phyloP scores from a whole-genome alignment of 306 rosid genomes.

The Sesbania bispinosa region DNA sequence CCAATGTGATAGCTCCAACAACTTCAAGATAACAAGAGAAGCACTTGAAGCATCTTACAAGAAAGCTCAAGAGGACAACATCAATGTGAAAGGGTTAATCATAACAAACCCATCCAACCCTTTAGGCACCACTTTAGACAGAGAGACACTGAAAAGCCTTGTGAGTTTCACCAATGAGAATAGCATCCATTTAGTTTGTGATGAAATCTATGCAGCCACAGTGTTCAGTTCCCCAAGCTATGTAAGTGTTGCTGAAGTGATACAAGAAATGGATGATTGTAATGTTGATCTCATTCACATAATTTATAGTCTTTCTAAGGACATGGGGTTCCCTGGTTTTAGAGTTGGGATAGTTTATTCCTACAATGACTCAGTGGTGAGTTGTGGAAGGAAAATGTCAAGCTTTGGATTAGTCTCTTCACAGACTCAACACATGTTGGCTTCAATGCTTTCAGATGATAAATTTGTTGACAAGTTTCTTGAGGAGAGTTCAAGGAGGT shows the following conservation, averaged over 20 bases:
- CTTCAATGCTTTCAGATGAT: constrained; percentile 65
- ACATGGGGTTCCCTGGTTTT: constrained; percentile 89
- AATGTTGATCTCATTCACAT: constrained; percentile 67
- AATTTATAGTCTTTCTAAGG: constrained; percentile 77
- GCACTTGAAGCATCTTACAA: constrained; percentile 66
- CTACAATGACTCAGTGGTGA: constrained; percentile 63
- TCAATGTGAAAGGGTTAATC: constrained; percentile 72
- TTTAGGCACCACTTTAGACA: constrained; percentile 63
- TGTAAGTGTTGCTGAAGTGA: constrained; percentile 57
- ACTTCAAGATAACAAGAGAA: constrained; percentile 57
- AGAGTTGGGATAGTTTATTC: constrained; percentile 90
- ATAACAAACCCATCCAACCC: constrained; percentile 94
- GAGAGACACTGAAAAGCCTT: constrained; percentile 52
- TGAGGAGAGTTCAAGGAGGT: constrained; percentile 50
- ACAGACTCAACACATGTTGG: constrained; percentile 68
- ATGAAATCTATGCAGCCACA: constrained; percentile 89
- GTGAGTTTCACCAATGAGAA: constrained; percentile 62
- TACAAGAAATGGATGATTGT: constrained; percentile 51
- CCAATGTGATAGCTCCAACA: constrained; percentile 67
- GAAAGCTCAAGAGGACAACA: constrained; percentile 50
- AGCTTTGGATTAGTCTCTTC: constrained; percentile 89
- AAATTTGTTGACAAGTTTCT: constrained; percentile 46
- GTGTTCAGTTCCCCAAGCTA: constrained; percentile 48
- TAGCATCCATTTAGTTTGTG: constrained; percentile 76
- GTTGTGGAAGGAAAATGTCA: constrained; percentile 71